Evolutionary conservation across 1,284 basidiomycete species (phyloP), one percentile per base, ranked within the genome.

Genomic region (Phellinidium pouzarii): DNA sequence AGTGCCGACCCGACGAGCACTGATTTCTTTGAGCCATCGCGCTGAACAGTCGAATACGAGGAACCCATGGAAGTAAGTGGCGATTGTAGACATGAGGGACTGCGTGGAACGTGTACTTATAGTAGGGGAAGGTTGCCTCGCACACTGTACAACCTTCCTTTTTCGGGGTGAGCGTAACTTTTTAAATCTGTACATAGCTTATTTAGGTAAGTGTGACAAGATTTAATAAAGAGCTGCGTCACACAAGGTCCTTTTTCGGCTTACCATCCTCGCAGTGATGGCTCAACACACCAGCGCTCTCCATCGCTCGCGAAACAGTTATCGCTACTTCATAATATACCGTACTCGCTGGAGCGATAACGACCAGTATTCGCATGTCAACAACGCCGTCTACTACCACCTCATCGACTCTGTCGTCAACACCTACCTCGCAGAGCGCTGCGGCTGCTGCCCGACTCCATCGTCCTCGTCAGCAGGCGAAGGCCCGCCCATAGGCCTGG

Each of bases 321-420:
- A 86, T 57, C 57, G 57, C 3, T 86, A 76, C 62, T 79, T 79
- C 58, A 70, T 84, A 14, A 65, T 71, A 4, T 82, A 87, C 61
- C 75, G 76, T 48, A 86, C 85, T 19, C 74, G 85, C 66, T 87
- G 85, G 84, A 85, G 77, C 60, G 87, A 89, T 70, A 89, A 89
- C 60, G 87, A 89, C 68, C 85, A 87, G 60, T 89, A 89, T 62
- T 74, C 77, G 5, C 86, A 89, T 58, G 69, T 88, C 59, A 89
- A 89, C 67, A 89, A 89, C 65, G 74, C 82, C 0, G 68, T 87
- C n/a, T 89, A 87, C 65, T 86, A 87, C 63, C 83, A 85, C 61
- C 73, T 87, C 49, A 85, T 88, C 64, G 86, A 88, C 68, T 85
- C 84, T 4, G 70, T 87, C 60, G 71, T 88, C 64, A 89, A 89